A percentile compares a stretch with the other conserved stretches of the same genome.
Conservation (phyloP, 768 basidiomycete genomes). For the Podaxis carcinomalis region DNA sequence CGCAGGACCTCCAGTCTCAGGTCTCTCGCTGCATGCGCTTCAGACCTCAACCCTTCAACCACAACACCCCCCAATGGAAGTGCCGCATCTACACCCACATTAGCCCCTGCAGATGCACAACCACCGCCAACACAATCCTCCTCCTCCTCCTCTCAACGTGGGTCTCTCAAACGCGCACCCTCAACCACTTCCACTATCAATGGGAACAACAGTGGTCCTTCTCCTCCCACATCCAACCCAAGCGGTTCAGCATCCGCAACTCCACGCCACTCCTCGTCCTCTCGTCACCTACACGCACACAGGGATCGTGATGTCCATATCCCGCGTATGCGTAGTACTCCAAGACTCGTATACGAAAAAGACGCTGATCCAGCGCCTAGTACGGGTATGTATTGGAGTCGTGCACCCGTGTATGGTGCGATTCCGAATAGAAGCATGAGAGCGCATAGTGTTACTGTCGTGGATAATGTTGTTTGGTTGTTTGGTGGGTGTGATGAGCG, state of each 20-base stretch:
- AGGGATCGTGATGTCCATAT: slow-evolving; percentile 16
- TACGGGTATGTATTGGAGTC: slow-evolving; percentile 83
- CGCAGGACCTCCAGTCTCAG: slow-evolving; percentile 2
- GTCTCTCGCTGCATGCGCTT: slow-evolving; percentile 7
- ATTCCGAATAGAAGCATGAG: slow-evolving; percentile 68
- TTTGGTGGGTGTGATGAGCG: slow-evolving; percentile 88
- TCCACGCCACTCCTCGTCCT: slow-evolving; percentile 11
- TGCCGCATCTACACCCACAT: neutral
- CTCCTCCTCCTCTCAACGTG: neutral
- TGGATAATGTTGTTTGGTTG: slow-evolving; percentile 81
- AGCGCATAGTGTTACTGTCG: slow-evolving; percentile 80
- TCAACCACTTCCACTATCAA: neutral
- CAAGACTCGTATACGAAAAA: slow-evolving; percentile 58
- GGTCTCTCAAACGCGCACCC: neutral
- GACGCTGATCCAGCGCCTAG: slow-evolving; percentile 59
- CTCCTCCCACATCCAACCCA: neutral
- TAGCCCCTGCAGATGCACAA: too few species aligned
- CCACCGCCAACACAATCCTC: neutral
- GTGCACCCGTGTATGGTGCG: slow-evolving; percentile 71
- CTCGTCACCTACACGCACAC: slow-evolving; percentile 14
- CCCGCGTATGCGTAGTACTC: slow-evolving; percentile 27
- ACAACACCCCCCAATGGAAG: neutral
- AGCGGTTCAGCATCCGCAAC: neutral
- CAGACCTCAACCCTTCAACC: slow-evolving; percentile 10
- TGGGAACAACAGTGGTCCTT: neutral